Evolutionary conservation across 192 early-diverging fungal genomes (phyloP), one percentile per base, ranked within the genome.

Genomic region (Rhizophagus prolifer): DNA sequence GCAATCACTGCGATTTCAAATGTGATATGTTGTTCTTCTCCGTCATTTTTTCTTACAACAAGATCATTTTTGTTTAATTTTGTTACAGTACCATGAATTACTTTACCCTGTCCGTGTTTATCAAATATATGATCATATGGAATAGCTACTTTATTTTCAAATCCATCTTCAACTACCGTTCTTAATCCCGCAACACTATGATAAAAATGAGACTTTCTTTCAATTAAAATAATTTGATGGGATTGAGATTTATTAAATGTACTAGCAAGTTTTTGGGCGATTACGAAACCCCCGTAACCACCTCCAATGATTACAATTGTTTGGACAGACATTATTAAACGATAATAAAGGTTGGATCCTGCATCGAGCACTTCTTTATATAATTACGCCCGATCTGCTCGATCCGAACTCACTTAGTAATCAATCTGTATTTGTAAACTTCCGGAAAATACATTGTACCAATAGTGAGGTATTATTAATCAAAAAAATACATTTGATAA

Each of bases 1-100:
- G 90, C 86, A 21, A 91, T 78, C 30, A 90, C 79, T 69, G 88
- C 68, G 75, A 85, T 88, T 68, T 88, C 86, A 70, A 78, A 91
- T 62, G 77, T 74, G 50, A 89, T 81, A 0, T 36, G 8, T 12
- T 68, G 77, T 12, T 81, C 83, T 25, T 60, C 72, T 34, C 77
- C 68, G 21, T 70, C 34, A 3, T 19, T 26, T 12, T 76, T 78
- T 31, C 85, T 76, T 47, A 91, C 79, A 38, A 74, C 72, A 12
- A 91, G 54, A 19, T 81, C 68, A 70, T 82, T 79, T 34, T 79
- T 31, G 8, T 80, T 80, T n/a, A 91, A 82, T 25, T 79, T 41
- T 1, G 67, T 64, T 6, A 86, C 83, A 41, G 70, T 54, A 46
- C 79, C 82, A 65, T 89, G 83, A 25, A 89, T 62, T 54, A 88